Base-by-base conservation (phyloP, 2,329 filamentous ascomycete genomes). In the Nigrograna mackinnonii region DNA sequence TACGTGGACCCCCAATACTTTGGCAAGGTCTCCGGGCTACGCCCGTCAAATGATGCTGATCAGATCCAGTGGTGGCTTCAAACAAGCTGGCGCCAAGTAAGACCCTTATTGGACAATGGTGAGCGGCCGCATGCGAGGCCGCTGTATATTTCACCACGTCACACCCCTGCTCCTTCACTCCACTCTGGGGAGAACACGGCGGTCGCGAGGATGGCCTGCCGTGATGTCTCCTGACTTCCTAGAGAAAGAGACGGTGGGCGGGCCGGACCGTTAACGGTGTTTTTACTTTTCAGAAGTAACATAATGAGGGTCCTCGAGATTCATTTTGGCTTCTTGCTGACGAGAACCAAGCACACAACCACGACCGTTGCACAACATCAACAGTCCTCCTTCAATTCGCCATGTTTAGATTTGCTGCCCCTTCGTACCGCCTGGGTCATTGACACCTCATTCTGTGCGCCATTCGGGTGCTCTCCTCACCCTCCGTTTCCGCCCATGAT, bases 71-170 rank as follows among this genome's bases (percentile, higher is more conserved):
- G 11, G 41, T 32, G 31, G 33, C 16, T 21, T 34, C 17, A 14
- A 24, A 39, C 37, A 38, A 38, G 32, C 36, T 44, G 41, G 30
- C 30, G 47, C 40, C 40, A 44, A 44, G 40, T 21, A 16, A 16
- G 12, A 20, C 14, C 16, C 13, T 43, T 43, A 60, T 62, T 59
- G 55, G 56, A 39, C 35, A 55, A 44, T 50, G 33, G 38, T 17
- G 17, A 21, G 18, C 39, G 50, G 41, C 48, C 42, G 57, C 55
- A 57, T 50, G 50, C 49, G 48, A 50, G 54, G 47, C 53, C 56
- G 51, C 34, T 51, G 46, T 49, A 47, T 47, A 31, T 43, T 35
- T 19, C 37, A 54, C 60, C 64, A 67, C 63, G 64, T 67, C 64
- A 65, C 62, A 58, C 56, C 55, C 55, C 55, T 56, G 53, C 45